Base-by-base conservation (phyloP, 495 filamentous ascomycete genomes). In the Tuber melanosporum region DNA sequence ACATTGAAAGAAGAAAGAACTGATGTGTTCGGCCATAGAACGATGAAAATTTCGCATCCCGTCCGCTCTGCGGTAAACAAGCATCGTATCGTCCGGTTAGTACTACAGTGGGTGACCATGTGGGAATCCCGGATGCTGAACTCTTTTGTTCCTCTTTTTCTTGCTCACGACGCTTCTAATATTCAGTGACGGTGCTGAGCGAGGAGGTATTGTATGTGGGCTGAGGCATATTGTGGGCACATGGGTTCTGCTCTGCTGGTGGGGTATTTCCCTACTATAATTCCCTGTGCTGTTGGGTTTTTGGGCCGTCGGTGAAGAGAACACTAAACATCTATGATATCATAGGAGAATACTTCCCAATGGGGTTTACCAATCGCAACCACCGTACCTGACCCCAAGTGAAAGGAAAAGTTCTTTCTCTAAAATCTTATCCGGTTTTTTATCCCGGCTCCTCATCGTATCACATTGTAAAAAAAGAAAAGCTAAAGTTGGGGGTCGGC, bases 121-220 rank as follows among this genome's bases (percentile, higher is more conserved):
- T 66, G 57, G 57, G 57, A 66, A 66, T 66, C 57, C 57, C 57
- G 57, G 26, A 66, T 66, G 57, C 57, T 36, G 57, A 66, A 66
- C 57, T 66, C 57, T 66, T 36, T 36, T 66, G 26, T 62, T n/a
- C 20, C 26, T 26, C 3, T 10, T 6, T 32, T 32, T 66, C 36
- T 66, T 32, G 26, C 57, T 66, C 57, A 6, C 26, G 14, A 66
- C 5, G 14, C n/a, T 26, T n/a, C 0, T 14, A 5, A 26, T 32
- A 32, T 32, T 32, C 32, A 32, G 14, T 26, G 52, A n/a, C 26
- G 22, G n/a, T 62, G 3, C 0, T 26, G 52, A 14, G 52, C 7
- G 10, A 26, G 52, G n/a, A n/a, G n/a, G 22, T 3, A 32, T 62
- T 47, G 12, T 57, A 3, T n/a, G 9, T 32, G 32, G 32, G 32